Base-by-base conservation (phyloP, 768 basidiomycete species). In the Tubosaeta sp. region DNA sequence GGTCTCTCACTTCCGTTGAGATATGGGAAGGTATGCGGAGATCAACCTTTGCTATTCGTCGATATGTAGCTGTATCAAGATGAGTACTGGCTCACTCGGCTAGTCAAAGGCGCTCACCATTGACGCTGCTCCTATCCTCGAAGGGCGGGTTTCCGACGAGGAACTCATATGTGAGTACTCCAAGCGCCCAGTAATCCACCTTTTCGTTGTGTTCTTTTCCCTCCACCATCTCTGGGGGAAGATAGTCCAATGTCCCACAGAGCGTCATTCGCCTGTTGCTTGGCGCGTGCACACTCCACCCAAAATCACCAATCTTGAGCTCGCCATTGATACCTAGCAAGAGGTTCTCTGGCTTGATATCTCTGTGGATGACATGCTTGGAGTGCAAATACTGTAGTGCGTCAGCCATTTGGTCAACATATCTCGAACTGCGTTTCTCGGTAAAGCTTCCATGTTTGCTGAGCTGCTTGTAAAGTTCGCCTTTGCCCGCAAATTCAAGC, bases 151-250 rank as follows among this genome's bases (percentile, higher is more conserved):
- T 79, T 6, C 95, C 95, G 48, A 83, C 82, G 54, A 98, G 71
- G 68, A 99, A 97, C 68, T 99, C 95, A 66, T 93, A 99, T 1
- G 88, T 88, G 56, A 99, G 75, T n/a, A 98, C 95, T 42, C 95
- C 95, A 26, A 99, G 74, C 0, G 95, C 95, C 95, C 95, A 99
- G 53, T 92, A 80, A 62, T 98, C 95, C 35, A 98, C 95, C 63
- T 82, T 85, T 62, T 93, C 91, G 49, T 79, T 86, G 66, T 98
- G 95, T 54, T 89, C 90, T 59, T 81, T 85, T 0, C 87, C 85
- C 61, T 97, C 93, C 13, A 99, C 90, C 97, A 98, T 99, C 76
- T 98, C 95, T 12, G 97, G 95, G 0, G 97, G 95, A 11, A 99
- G 78, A 66, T 98, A 98, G 67, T 98, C 97, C 42, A 97, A 73